These are phyloP conservation scores for Oldenlandia corymbosa DNA, from an alignment of 257 asterid species.

Conservation along the genomic window DNA sequence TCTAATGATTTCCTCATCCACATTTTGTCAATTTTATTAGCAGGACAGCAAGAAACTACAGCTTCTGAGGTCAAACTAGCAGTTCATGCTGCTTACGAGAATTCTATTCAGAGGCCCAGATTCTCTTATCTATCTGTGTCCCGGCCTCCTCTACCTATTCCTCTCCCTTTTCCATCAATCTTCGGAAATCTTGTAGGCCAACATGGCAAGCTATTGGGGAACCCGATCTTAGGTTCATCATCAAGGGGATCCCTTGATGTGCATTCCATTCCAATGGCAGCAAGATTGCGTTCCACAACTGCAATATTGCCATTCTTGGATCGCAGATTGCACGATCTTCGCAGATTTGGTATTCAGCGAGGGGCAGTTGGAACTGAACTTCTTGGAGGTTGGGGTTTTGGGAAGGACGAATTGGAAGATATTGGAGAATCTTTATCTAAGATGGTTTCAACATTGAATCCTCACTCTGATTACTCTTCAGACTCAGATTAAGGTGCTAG, in stretches of 20 bases:
- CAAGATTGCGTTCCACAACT: slow-evolving; percentile 76
- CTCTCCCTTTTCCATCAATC: slow-evolving; percentile 82
- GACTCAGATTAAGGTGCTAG: slow-evolving; percentile 53
- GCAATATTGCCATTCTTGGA: slow-evolving; percentile 74
- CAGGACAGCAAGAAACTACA: slow-evolving; percentile 61
- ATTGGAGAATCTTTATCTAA: slow-evolving; percentile 62
- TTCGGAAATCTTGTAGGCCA: slow-evolving; percentile 55
- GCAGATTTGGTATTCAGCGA: slow-evolving; percentile 53
- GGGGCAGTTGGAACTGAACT: slow-evolving; percentile 64
- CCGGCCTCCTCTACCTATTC: slow-evolving; percentile 83
- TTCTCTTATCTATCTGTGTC: slow-evolving; percentile 73
- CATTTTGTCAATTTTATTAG: not conserved
- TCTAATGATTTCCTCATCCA: not conserved
- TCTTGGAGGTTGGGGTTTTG: slow-evolving; percentile 72
- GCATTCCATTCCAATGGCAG: slow-evolving; percentile 82
- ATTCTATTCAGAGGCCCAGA: slow-evolving; percentile 43
- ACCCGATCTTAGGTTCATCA: slow-evolving; percentile 31
- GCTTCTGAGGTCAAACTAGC: slow-evolving; percentile 59
- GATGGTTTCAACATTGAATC: slow-evolving; percentile 53
- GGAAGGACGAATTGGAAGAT: slow-evolving; percentile 66
- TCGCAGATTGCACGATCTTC: slow-evolving; percentile 54
- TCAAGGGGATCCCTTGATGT: slow-evolving; percentile 76
- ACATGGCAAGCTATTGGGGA: slow-evolving; percentile 54
- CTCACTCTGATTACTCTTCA: slow-evolving; percentile 40
- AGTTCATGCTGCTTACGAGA: slow-evolving; percentile 49